Evolutionary conservation across 2,329 filamentous ascomycete genomes (phyloP), one percentile per base, ranked within the genome.

Genomic region (Alternaria brassicae): DNA sequence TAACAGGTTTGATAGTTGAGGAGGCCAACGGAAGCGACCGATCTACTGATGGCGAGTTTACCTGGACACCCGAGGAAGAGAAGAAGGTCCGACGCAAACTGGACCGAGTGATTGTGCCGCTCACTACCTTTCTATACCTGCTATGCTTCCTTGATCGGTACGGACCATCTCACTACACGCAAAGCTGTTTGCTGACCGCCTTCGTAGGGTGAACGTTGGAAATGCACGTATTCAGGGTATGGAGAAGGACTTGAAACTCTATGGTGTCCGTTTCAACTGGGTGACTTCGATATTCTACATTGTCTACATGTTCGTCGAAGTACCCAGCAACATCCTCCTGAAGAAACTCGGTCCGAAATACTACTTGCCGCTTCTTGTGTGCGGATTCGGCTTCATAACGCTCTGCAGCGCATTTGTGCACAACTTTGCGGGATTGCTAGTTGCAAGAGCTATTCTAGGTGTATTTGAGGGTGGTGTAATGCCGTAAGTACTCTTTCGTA

Each of bases 231-330:
- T 87, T 53, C 82, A 85, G 59, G 85, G 85, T 17, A 79, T 87
- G 78, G 73, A 65, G 1, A 68, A 73, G 12, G 84, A 86, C 28
- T 74, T 87, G 3, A 62, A 81, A 4, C 79, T 87, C 23, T 63
- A 72, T 12, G 81, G 82, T n/a, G 75, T 80, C 50, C 80, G 81
- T 12, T 86, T 86, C 79, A 87, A 87, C 69, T 85, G 83, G 79
- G 82, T 84, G 0, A 81, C 85, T 1, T 85, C 84, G 51, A 81
- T 85, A 58, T 86, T 87, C 77, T 87, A 86, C 74, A 82, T 87
- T 59, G 71, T 84, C 56, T 87, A 87, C 73, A 78, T 86, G 52
- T 72, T 84, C 27, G 78, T 86, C 58, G 85, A 87, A 67, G 79
- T 87, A 0, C 85, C 85, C 3, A 83, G 81, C 70, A 85, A 86